Evolutionary conservation across 31 red algal genomes (phyloP).

Genomic region (Odonthalia washingtoniensis): DNA sequence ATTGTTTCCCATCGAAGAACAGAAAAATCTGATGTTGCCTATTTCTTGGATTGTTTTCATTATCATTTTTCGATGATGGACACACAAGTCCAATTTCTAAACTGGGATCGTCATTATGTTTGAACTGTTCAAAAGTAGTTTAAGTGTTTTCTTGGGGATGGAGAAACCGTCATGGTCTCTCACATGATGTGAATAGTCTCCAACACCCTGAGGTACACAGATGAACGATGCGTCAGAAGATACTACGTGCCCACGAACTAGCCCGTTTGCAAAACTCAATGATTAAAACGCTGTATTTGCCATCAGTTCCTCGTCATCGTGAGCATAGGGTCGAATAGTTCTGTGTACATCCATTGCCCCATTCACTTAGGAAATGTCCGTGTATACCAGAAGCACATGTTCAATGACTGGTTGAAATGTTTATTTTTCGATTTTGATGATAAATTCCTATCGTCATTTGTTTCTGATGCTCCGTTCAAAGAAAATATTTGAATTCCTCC

Average conservation of each 20-base stretch:
- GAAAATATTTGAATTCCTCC: constrained; percentile 29
- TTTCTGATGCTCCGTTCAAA: background rate
- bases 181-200: background rate
- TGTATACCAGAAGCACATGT: background rate
- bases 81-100: too few relatives aligned
- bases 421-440: too few relatives aligned
- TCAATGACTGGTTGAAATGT: background rate
- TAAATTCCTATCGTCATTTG: too few relatives aligned
- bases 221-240: constrained; percentile 20
- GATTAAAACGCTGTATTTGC: background rate
- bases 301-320: background rate
- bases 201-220: background rate
- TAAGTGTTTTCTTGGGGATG: background rate
- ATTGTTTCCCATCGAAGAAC: background rate
- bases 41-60: too few relatives aligned
- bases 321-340: too few relatives aligned
- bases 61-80: too few relatives aligned
- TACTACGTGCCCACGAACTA: constrained; percentile 27
- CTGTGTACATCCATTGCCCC: constrained; percentile 19
- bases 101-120: background rate
- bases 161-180: too few relatives aligned
- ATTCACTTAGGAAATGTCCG: background rate
- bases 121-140: background rate
- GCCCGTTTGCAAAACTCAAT: constrained; percentile 11
- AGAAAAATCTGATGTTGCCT: background rate